Evolutionary conservation across 2,329 filamentous ascomycete genomes (phyloP).

Genomic region (Pestalotiopsis sp.): DNA sequence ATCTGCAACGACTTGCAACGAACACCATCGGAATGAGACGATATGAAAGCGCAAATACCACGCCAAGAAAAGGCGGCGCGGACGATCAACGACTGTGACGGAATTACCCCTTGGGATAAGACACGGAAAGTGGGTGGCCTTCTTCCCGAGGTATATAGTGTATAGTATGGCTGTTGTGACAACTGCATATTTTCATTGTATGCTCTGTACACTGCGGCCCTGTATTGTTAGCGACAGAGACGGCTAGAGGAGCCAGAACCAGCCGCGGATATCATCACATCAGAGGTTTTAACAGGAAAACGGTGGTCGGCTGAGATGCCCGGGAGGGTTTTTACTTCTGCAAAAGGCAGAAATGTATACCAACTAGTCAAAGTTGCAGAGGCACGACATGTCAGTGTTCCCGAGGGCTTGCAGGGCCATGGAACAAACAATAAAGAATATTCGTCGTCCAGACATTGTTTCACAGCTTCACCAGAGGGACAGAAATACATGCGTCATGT

Average conservation of each 20-base stretch:
- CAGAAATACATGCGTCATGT: background rate
- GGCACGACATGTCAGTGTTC: slow-evolving; percentile 3
- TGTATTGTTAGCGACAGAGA: slow-evolving; percentile 9
- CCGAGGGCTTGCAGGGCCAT: slow-evolving; percentile 5
- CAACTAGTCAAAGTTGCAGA: background rate
- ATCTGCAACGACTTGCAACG: background rate
- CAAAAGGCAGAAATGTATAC: background rate
- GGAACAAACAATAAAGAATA: slow-evolving; percentile 1
- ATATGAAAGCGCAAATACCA: background rate
- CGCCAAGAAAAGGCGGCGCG: background rate
- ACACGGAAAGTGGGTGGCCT: background rate
- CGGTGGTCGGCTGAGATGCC: background rate
- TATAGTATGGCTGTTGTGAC: slow-evolving; percentile 6
- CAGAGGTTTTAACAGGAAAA: background rate
- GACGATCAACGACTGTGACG: background rate
- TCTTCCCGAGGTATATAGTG: slow-evolving; percentile 4
- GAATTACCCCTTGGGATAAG: background rate
- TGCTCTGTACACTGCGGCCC: background rate
- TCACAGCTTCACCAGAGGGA: background rate
- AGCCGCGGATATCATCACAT: background rate
- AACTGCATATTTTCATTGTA: background rate
- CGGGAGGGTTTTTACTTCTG: background rate
- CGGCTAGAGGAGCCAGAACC: background rate
- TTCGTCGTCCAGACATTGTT: background rate
- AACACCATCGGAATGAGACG: background rate